Percentiles rank a stretch among this genome's conserved stretches.
Conservation (phyloP, 257 asterid genomes). For the Solanum paucissectum region DNA sequence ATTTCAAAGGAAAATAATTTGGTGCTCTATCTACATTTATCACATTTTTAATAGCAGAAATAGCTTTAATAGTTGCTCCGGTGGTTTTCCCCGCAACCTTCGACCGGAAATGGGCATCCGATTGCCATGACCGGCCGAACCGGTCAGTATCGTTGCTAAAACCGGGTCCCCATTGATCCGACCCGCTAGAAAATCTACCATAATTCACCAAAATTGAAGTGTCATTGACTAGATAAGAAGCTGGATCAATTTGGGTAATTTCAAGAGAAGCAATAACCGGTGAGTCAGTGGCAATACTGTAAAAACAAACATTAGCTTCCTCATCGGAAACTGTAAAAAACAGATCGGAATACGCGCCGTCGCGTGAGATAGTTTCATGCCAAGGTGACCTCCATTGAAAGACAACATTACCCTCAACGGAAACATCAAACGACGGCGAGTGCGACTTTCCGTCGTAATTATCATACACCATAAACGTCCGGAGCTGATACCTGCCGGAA, state of each 20-base stretch:
- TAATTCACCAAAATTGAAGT: conserved; percentile 46
- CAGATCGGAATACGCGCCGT: conserved; percentile 89
- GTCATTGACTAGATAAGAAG: conserved; percentile 35
- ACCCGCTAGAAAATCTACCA: conserved; percentile 74
- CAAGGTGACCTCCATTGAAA: conserved; percentile 90
- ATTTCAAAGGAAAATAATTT: conserved; percentile 64
- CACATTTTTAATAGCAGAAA: conserved; percentile 43
- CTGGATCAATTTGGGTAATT: conserved; percentile 36
- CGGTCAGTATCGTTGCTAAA: conserved; percentile 73
- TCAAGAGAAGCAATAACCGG: conserved; percentile 73
- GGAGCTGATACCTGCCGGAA: conserved; percentile 29
- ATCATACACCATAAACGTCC: conserved; percentile 82
- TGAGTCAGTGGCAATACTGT: conserved; percentile 94
- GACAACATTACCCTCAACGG: conserved; percentile 79
- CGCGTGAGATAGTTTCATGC: conserved; percentile 47
- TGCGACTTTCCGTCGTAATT: conserved; percentile 75
- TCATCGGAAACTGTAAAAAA: conserved; percentile 33
- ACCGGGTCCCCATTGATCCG: conserved; percentile 92
- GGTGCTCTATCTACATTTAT: conserved; percentile 45
- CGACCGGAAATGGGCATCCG: conserved; percentile 38
- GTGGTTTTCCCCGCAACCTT: conserved; percentile 4
- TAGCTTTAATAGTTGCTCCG: conserved; percentile 42
- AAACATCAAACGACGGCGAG: conserved; percentile 86
- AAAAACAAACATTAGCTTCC: conserved; percentile 61
- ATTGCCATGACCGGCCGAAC: conserved; percentile 78